These are phyloP conservation scores for Cardiospermum halicacabum DNA, from an alignment of 345 rosid species.

Conservation along the genomic window DNA sequence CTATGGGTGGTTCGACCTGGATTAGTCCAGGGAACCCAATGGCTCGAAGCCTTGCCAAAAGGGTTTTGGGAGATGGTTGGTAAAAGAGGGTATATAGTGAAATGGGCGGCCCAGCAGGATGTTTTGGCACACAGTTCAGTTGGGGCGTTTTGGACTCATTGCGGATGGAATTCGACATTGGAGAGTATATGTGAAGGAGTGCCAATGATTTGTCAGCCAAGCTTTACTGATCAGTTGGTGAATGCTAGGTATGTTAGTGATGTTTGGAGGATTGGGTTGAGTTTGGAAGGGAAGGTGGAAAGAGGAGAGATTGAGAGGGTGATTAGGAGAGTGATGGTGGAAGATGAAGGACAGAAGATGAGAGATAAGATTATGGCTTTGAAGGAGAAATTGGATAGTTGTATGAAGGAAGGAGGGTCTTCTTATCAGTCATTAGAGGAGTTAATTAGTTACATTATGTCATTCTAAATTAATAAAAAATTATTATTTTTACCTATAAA, in stretches of 20 bases:
- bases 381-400: constrained; percentile 15
- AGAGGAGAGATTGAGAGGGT: constrained; percentile 20
- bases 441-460: constrained; percentile 15
- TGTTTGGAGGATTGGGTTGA: constrained; percentile 29
- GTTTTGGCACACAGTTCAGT: constrained; percentile 26
- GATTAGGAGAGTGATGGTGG: constrained; percentile 17
- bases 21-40: not conserved
- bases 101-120: constrained; percentile 37
- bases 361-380: constrained; percentile 16
- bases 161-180: constrained; percentile 30
- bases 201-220: constrained; percentile 37
- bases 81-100: constrained; percentile 23
- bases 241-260: constrained; percentile 22
- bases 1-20: constrained; percentile 27
- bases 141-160: constrained; percentile 33
- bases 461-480: constrained; percentile 12
- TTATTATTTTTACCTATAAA: too few relatives aligned
- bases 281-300: constrained; percentile 19
- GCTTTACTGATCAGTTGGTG: constrained; percentile 28
- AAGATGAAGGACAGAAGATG: constrained; percentile 28
- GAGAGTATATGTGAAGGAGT: constrained; percentile 30
- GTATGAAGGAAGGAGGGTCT: constrained; percentile 20
- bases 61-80: constrained; percentile 25
- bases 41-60: constrained; percentile 20
- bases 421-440: constrained; percentile 11